These are phyloP conservation scores for Aspergillus eucalypticola DNA, from an alignment of 2,329 filamentous ascomycete species.

Conservation along the genomic window DNA sequence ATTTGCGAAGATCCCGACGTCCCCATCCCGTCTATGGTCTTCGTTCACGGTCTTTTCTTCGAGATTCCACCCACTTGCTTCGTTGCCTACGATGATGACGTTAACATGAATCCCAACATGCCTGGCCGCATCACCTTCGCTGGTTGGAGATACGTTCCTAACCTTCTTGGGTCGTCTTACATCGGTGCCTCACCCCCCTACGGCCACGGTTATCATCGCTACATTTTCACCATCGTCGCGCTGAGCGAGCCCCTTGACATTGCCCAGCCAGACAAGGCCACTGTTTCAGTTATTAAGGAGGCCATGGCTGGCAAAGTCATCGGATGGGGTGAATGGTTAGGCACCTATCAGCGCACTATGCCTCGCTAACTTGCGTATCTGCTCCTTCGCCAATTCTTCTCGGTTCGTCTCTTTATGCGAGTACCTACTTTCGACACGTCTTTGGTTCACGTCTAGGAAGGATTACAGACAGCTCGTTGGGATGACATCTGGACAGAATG, in stretches of 20 bases:
- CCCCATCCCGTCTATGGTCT: slow-evolving; percentile 28
- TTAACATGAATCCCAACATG: slow-evolving; percentile 14
- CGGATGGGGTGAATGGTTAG: slow-evolving; percentile 37
- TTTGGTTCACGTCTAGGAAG: too few species aligned
- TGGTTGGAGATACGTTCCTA: slow-evolving; percentile 33
- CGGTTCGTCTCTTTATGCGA: too few species aligned
- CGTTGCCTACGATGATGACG: slow-evolving; percentile 18
- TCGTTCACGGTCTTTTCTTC: slow-evolving; percentile 35
- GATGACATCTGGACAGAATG: too few species aligned
- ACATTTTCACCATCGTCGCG: slow-evolving; percentile 35
- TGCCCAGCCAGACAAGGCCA: slow-evolving; percentile 22
- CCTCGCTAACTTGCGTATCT: slow-evolving; percentile 8
- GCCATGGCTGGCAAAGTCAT: slow-evolving; percentile 32
- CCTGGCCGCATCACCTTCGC: slow-evolving; percentile 23
- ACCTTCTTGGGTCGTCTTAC: slow-evolving; percentile 26
- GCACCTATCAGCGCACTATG: slow-evolving; percentile 31
- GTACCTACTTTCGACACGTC: too few species aligned
- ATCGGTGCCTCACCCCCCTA: slow-evolving; percentile 28
- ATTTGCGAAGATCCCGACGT: slow-evolving; percentile 35
- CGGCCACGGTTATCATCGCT: slow-evolving; percentile 36
- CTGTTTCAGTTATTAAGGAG: slow-evolving; percentile 28
- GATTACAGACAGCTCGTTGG: too few species aligned
- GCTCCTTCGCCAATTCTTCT: neutral
- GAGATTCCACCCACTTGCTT: slow-evolving; percentile 28
- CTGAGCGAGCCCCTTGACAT: slow-evolving; percentile 28